Conservation (phyloP, 495 filamentous ascomycete genomes). For the Stereocaulon alpinum region DNA sequence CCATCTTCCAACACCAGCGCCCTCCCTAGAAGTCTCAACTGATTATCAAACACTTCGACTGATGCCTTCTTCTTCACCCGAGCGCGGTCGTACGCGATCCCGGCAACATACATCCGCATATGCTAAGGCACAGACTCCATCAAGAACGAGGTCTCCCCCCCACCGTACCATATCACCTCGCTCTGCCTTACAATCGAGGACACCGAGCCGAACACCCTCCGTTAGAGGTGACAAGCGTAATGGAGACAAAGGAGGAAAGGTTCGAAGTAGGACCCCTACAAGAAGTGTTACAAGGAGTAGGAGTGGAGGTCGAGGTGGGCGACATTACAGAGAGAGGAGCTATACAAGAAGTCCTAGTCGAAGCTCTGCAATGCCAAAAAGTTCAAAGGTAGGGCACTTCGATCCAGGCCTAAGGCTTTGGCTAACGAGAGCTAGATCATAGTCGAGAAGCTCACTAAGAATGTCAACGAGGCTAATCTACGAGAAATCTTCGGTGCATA, state of each 20-base stretch:
- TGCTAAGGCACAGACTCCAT: conserved; percentile 20
- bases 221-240: conserved; percentile 28
- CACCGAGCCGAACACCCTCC: conserved; percentile 31
- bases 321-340: conserved; percentile 34
- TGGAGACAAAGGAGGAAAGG: conserved; percentile 30
- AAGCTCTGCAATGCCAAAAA: conserved; percentile 34
- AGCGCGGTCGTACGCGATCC: conserved; percentile 25
- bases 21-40: not conserved
- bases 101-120: conserved; percentile 24
- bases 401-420: not conserved
- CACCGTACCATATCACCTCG: conserved; percentile 43
- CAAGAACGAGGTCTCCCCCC: conserved; percentile 28
- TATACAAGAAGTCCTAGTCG: conserved; percentile 40
- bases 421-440: conserved; percentile 55
- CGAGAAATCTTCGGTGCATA: conserved; percentile 87
- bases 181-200: conserved; percentile 30
- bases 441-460: conserved; percentile 92
- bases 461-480: conserved; percentile 79
- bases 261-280: conserved; percentile 36
- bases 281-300: conserved; percentile 34
- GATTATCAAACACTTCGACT: not conserved
- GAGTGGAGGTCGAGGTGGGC: conserved; percentile 27
- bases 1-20: too few relatives aligned
- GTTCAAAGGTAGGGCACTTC: conserved; percentile 44
- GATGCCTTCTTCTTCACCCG: conserved; percentile 24